Conservation (phyloP, 352 stramenopile genomes). For the Globisporangium paroecandrum region DNA sequence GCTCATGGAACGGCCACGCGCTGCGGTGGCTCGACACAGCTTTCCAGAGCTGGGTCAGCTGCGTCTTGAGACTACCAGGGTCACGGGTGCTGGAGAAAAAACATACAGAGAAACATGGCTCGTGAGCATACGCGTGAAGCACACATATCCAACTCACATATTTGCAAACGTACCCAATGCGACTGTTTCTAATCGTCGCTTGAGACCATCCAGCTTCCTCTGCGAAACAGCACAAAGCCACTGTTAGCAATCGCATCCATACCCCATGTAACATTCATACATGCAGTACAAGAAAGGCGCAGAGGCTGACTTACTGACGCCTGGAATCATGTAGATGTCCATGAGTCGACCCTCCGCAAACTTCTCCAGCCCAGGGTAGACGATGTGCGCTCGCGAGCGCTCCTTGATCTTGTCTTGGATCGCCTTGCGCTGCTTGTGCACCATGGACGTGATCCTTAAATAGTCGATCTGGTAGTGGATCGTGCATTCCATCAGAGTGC, state of each 20-base stretch:
- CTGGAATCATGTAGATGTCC: constrained; percentile 86
- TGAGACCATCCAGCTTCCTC: constrained; percentile 86
- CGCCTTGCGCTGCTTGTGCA: constrained; percentile 90
- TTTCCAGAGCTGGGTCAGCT: constrained; percentile 85
- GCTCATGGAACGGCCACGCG: constrained; percentile 97
- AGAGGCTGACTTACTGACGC: constrained; percentile 65
- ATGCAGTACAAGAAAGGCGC: background rate
- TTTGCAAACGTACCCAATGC: constrained; percentile 53
- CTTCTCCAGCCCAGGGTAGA: constrained; percentile 66
- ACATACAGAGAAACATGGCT: background rate
- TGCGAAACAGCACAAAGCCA: constrained; percentile 21
- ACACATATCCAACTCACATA: constrained; percentile 1
- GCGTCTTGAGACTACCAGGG: constrained; percentile 77
- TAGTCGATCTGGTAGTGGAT: constrained; percentile 98
- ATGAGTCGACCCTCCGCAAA: constrained; percentile 81
- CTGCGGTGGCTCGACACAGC: constrained; percentile 93
- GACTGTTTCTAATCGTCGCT: constrained; percentile 81
- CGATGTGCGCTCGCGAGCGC: constrained; percentile 61
- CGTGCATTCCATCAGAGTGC: constrained; percentile 99
- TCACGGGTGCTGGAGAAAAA: constrained; percentile 53
- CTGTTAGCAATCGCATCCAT: background rate
- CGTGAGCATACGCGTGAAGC: background rate
- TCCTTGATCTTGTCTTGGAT: constrained; percentile 84
- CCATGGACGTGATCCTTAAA: constrained; percentile 93
- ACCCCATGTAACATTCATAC: background rate